Base-by-base conservation (phyloP, 179 eudicot species). In the Pouteria campechiana region DNA sequence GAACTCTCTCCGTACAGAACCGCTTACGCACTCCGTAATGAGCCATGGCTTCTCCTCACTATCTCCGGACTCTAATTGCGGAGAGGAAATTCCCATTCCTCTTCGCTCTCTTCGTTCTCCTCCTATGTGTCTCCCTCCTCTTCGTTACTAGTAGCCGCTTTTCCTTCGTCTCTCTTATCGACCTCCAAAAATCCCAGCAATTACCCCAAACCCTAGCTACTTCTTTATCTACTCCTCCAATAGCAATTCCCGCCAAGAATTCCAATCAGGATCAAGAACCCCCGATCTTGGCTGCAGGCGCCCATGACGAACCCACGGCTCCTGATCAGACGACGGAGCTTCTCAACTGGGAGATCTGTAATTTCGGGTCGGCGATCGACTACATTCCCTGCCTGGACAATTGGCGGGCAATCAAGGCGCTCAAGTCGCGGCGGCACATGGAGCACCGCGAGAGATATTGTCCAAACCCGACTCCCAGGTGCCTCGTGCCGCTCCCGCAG, bases 341-440 rank as follows among this genome's bases (percentile, higher is more conserved):
- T 5, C 27, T 81, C 44, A 53, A 65, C 40, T 90, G 95, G 94
- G 50, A 38, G 67, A 37, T 63, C 8, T 90, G 95, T 34, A 46
- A 37, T 2, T 87, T 79, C 5, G 2, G 32, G 0, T 32, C 6
- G 33, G 81, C 72, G 20, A 79, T 69, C 27, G 99, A 92, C 73
- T 87, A 73, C 24, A 92, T 92, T 27, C 99, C 99, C 9, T 92
- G 99, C 55, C 55, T 92, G 14, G 99, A 92, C 34, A 92, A 92
- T 44, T 28, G 18, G 61, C 54, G 73, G 57, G 99, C 69, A 38
- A 73, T 92, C 6, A 82, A 77, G 57, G 61, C 53, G 22, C 51
- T 87, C 72, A 53, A 20, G 37, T 73, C 94, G 41, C 63, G 81
- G 62, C 50, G 56, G 72, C 94, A 64, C 37, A 82, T 87, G 94